Percentiles rank a stretch among this genome's conserved stretches.
Evolutionary conservation across 768 basidiomycete species (phyloP).

Genomic region (Suillus weaverae): DNA sequence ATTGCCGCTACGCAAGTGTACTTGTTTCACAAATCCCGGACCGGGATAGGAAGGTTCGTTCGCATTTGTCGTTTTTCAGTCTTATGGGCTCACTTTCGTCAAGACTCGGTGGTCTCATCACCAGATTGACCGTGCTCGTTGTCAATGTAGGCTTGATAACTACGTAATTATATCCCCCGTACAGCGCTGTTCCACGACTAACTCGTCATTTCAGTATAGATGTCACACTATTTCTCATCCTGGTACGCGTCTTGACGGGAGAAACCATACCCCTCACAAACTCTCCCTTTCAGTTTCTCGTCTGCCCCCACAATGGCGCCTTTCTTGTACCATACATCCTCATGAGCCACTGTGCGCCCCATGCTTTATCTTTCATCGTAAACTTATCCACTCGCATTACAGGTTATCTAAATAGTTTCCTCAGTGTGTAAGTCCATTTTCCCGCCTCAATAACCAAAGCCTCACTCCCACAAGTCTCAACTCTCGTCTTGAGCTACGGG

Average conservation of each 20-base stretch:
- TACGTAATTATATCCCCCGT: constrained; percentile 22
- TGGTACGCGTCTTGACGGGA: constrained; percentile 15
- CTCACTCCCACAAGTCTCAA: constrained; percentile 22
- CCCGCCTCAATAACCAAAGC: too few relatives aligned
- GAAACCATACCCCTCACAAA: background rate
- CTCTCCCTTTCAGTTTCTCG: constrained; percentile 27
- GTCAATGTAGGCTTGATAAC: constrained; percentile 38
- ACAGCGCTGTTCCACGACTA: background rate
- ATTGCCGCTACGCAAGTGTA: constrained; percentile 37
- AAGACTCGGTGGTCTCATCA: constrained; percentile 34
- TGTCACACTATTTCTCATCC: constrained; percentile 26
- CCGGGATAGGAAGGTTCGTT: constrained; percentile 29
- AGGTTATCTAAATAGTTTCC: constrained; percentile 40
- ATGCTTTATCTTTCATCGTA: background rate
- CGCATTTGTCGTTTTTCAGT: background rate
- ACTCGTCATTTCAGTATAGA: constrained; percentile 24
- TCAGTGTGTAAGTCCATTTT: constrained; percentile 32
- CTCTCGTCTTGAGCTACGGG: constrained; percentile 29
- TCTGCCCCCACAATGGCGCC: constrained; percentile 35
- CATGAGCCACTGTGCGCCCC: constrained; percentile 36
- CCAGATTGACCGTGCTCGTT: constrained; percentile 33
- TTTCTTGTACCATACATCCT: constrained; percentile 40
- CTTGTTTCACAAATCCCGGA: constrained; percentile 32
- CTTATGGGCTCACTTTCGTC: background rate
- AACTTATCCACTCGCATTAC: background rate